Percentiles rank a stretch among this genome's conserved stretches.
Conservation (phyloP, 768 basidiomycete species). For the Phlegmacium glaucopus region DNA sequence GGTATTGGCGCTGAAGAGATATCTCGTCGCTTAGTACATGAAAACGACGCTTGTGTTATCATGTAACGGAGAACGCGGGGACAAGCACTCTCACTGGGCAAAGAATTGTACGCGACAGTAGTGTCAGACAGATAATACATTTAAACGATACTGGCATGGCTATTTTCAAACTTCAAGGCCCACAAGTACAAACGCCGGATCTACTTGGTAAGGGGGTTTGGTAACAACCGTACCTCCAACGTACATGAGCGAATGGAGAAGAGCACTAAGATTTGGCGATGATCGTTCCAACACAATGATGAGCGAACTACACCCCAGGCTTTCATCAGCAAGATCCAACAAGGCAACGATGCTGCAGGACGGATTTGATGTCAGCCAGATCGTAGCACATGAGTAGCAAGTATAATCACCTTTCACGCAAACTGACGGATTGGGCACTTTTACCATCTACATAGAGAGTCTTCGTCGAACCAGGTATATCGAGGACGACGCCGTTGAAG, state of each 20-base stretch:
- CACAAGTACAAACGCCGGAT: constrained; percentile 77
- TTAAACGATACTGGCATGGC: background rate
- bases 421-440: constrained; percentile 71
- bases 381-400: constrained; percentile 5
- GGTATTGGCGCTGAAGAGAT: constrained; percentile 58
- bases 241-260: constrained; percentile 90
- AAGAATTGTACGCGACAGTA: constrained; percentile 7
- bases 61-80: constrained; percentile 44
- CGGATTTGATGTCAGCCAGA: constrained; percentile 6
- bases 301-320: constrained; percentile 70
- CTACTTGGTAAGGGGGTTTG: constrained; percentile 71
- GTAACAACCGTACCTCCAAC: constrained; percentile 86
- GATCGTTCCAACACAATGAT: constrained; percentile 78
- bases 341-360: constrained; percentile 72
- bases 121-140: constrained; percentile 1
- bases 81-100: background rate
- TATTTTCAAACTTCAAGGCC: constrained; percentile 70
- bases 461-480: constrained; percentile 64
- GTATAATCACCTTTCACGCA: constrained; percentile 71
- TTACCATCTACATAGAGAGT: constrained; percentile 86
- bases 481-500: constrained; percentile 78
- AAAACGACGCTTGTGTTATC: constrained; percentile 59
- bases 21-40: constrained; percentile 47
- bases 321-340: constrained; percentile 85
- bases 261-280: constrained; percentile 63